Evolutionary conservation across 176 grass and related monocot species (phyloP), one percentile per base, ranked within the genome.

Genomic region (Avena eriantha): DNA sequence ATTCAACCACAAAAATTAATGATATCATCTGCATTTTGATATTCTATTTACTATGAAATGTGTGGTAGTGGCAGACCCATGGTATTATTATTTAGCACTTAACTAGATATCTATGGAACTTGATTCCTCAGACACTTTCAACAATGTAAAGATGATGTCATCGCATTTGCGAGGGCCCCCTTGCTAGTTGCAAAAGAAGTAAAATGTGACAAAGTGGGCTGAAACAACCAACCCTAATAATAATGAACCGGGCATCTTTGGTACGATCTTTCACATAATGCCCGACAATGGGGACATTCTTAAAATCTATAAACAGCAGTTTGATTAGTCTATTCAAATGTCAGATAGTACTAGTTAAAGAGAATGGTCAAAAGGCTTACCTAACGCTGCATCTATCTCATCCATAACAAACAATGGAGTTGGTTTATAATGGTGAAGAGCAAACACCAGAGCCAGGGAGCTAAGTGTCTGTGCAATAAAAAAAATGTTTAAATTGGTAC

Each of bases 361-460:
- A 66, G 12, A 61, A 81, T 22, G 51, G 35, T 19, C 5, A 70
- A 29, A 29, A 51, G 39, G 73, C 84, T 84, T 92, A 98, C 96
- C 96, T 50, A 98, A 84, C 7, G 97, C 97, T 73, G 97, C 97
- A 92, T 98, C 97, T 61, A 98, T 98, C 85, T 98, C 97, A 60
- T 98, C 97, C 97, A 96, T 98, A 61, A 98, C 97, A 91, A 94
- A 98, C 4, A 98, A 83, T 10, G 97, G 97, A 35, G 97, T 98
- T 11, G 97, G 97, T 89, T 98, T 98, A 86, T 98, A 98, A 87
- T 98, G 97, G 80, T 98, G 97, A 80, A 98, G 97, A n/a, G 94
- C 94, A 92, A 98, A 98, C 34, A 98, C 94, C 60, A 98, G 86
- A 83, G 97, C 94, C 53, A 96, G 77, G 15, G 97, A 98, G 85